These are phyloP conservation scores for Fusarium coicis DNA, from an alignment of 2,329 filamentous ascomycete genomes.

Conservation along the genomic window DNA sequence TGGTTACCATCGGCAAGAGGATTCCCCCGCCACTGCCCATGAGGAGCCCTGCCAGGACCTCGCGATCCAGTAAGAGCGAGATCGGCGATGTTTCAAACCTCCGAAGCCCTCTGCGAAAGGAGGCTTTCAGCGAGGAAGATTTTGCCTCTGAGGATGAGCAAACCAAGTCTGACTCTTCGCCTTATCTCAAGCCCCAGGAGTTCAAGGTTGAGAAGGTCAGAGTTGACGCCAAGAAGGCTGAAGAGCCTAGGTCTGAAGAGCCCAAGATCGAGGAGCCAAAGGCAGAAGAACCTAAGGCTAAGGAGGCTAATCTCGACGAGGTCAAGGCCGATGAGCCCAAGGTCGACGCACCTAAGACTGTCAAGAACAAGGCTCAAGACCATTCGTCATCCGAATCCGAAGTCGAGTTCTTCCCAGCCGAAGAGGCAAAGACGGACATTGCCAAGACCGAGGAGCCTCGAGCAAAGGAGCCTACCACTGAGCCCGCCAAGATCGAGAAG, in stretches of 20 bases:
- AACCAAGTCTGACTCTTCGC: constrained; percentile 32
- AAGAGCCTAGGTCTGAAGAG: constrained; percentile 3
- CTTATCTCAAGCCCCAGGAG: constrained; percentile 33
- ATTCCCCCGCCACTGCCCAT: constrained; percentile 80
- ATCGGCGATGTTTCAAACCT: constrained; percentile 68
- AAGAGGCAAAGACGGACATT: constrained; percentile 23
- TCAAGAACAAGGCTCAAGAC: not conserved
- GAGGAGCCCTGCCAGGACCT: constrained; percentile 76
- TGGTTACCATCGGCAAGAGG: constrained; percentile 88
- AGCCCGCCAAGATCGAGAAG: constrained; percentile 3
- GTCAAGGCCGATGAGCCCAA: not conserved
- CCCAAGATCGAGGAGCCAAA: not conserved
- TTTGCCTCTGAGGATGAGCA: constrained; percentile 39
- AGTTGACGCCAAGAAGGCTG: constrained; percentile 7
- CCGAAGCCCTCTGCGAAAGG: constrained; percentile 62
- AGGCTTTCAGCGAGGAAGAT: constrained; percentile 57
- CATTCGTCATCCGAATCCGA: constrained; percentile 38
- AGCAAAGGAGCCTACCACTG: not conserved
- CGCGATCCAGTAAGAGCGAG: constrained; percentile 60
- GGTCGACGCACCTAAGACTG: not conserved
- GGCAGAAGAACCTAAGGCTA: not conserved
- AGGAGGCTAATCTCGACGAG: not conserved
- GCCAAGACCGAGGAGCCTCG: constrained; percentile 6
- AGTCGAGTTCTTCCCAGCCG: constrained; percentile 32
- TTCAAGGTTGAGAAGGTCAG: constrained; percentile 36